Evolutionary conservation across 78 protist species (phyloP), one percentile per base, ranked within the genome.

Genomic region (Chrysochromulina parva): DNA sequence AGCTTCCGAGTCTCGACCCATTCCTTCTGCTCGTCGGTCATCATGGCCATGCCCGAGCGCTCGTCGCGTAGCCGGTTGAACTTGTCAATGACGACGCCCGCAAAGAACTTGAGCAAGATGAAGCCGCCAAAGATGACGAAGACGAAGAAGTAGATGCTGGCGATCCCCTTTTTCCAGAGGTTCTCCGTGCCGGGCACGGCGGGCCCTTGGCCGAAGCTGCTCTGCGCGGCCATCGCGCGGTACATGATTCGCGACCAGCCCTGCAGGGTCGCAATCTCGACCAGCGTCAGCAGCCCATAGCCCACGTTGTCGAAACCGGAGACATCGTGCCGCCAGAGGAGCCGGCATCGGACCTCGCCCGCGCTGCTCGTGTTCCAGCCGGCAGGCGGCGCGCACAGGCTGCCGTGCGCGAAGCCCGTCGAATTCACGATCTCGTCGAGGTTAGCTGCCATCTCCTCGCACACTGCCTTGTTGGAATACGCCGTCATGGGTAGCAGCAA

Each of bases 41-140:
- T 38, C 38, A 22, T 1, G 47, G 58, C n/a, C n/a, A 9, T 17
- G 17, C 28, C 26, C 19, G 9, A 5, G 26, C 9, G 10, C 67
- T 60, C 67, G 24, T 5, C 67, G 26, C 14, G 22, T 10, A 69
- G 28, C 78, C 14, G 28, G 6, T 24, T 69, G 50, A 69, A 69
- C 50, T 69, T 69, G 78, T 69, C 78, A 53, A 69, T 69, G 24
- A 69, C 50, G 50, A 69, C 78, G 2, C 91, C 90, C 66, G 88
- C 88, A 47, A 93, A 93, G 50, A 93, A 22, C 69, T 89, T 90
- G 38, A 85, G 2, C 54, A 85, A 2, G 66, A 93, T 87, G 84
- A 93, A 90, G 13, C 90, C 14, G 13, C 71, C 90, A 59, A 93
- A 50, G 67, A 60, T 19, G 6, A 60, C 22, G 22, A 2, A 5